Base-by-base conservation (phyloP, 2,329 filamentous ascomycete genomes). In the Arthroderma sp. region DNA sequence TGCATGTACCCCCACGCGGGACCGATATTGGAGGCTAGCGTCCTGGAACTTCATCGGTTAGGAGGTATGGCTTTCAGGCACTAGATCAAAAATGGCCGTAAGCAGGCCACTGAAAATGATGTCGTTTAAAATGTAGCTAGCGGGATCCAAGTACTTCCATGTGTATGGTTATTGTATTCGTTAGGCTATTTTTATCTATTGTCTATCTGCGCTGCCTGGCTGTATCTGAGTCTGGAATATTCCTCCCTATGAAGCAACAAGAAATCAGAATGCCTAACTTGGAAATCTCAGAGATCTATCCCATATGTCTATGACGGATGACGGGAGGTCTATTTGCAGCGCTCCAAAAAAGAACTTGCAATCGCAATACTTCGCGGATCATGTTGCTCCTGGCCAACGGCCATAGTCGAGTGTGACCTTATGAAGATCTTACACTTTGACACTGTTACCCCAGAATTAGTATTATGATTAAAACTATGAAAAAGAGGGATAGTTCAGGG, bases 351-450 rank as follows among this genome's bases (percentile, higher is more conserved):
- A 44, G 15, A 44, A 44, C 9, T 23, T 2, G 6, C 9, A 33
- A 51, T n/a, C 28, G 15, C 13, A 31, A 8, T 33, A 33, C 23
- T n/a, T 13, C n/a, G 25, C 25, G 25, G 44, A n/a, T 8, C 44
- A 19, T 43, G 21, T 43, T 49, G 13, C 35, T 25, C 44, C 44
- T n/a, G 44, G 11, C 5, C 23, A 13, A 49, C 25, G 43, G 39
- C 4, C n/a, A 43, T 19, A 43, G 17, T 15, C 39, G 11, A 19
- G 11, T 25, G 43, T 49, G 7, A 6, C 43, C 44, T 17, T 17
- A 19, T 5, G 44, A n/a, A n/a, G 41, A 37, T 35, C 39, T 55
- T 55, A 61, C 39, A 60, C 43, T 56, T 60, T 58, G 7, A 61
- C 56, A 44, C 54, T 60, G 39, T 15, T 23, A 51, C n/a, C 33